Percentiles rank a stretch among this genome's conserved stretches.
Conservation (phyloP, 306 rosid genomes). For the Cucumis sativus region Cucumber_9930_V3 NC_026657.2:11336501-11337000, state of each 20-base stretch:
- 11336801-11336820: constrained; percentile 58
- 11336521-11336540: constrained; percentile 61
- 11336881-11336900: constrained; percentile 63
- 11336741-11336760: constrained; percentile 9
- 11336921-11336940: constrained; percentile 94
- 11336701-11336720: constrained; percentile 61
- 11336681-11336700: constrained; percentile 61
- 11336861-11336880: constrained; percentile 68
- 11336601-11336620: constrained; percentile 43
- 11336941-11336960: constrained; percentile 43
- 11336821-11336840: constrained; percentile 47
- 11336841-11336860: constrained; percentile 95
- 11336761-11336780: constrained; percentile 52
- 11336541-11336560: constrained; percentile 59
- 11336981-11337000: constrained; percentile 12
- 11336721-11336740: constrained; percentile 29
- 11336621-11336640: constrained; percentile 68
- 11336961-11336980: constrained; percentile 27
- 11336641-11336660: constrained; percentile 62
- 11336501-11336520: constrained; percentile 63
- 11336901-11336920: constrained; percentile 83
- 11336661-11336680: constrained; percentile 84
- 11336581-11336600: neutral
- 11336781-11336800: constrained; percentile 61
- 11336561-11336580: constrained; percentile 23